Evolutionary conservation across 2,329 filamentous ascomycete species (phyloP).

Genomic region (Curvularia lunata): DNA sequence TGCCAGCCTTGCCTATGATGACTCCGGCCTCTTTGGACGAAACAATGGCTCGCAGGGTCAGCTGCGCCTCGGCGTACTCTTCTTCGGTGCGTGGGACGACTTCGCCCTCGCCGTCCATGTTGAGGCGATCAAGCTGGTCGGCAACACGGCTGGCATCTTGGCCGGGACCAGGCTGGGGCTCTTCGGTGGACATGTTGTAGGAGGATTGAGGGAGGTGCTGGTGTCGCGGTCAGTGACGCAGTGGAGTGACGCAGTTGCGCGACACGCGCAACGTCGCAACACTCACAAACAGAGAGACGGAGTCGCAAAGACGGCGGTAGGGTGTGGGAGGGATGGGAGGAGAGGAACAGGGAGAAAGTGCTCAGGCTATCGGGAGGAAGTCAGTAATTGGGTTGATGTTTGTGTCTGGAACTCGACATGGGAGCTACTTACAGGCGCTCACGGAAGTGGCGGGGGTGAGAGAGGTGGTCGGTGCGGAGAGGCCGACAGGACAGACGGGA

Average conservation of each 20-base stretch:
- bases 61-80: conserved; percentile 89
- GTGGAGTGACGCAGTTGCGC: conserved; percentile 39
- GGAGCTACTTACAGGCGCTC: conserved; percentile 39
- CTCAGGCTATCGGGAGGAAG: conserved; percentile 25
- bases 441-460: conserved; percentile 46
- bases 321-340: conserved; percentile 12
- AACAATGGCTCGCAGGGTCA: conserved; percentile 96
- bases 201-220: conserved; percentile 42
- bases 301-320: conserved; percentile 11
- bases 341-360: conserved; percentile 11
- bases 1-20: conserved; percentile 98
- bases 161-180: conserved; percentile 39
- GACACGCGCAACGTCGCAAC: conserved; percentile 21
- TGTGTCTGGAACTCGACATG: conserved; percentile 21
- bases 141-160: conserved; percentile 48
- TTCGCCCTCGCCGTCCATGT: conserved; percentile 63
- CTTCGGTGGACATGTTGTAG: conserved; percentile 53
- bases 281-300: conserved; percentile 26
- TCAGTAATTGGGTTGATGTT: conserved; percentile 33
- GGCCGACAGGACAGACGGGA: conserved; percentile 21
- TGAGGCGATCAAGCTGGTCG: conserved; percentile 53
- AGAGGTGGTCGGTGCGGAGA: conserved; percentile 42
- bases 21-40: conserved; percentile 99
- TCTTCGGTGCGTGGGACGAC: conserved; percentile 89
- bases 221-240: conserved; percentile 37